Evolutionary conservation across 116 monocot species (phyloP).

Genomic region (Iris pallida): DNA sequence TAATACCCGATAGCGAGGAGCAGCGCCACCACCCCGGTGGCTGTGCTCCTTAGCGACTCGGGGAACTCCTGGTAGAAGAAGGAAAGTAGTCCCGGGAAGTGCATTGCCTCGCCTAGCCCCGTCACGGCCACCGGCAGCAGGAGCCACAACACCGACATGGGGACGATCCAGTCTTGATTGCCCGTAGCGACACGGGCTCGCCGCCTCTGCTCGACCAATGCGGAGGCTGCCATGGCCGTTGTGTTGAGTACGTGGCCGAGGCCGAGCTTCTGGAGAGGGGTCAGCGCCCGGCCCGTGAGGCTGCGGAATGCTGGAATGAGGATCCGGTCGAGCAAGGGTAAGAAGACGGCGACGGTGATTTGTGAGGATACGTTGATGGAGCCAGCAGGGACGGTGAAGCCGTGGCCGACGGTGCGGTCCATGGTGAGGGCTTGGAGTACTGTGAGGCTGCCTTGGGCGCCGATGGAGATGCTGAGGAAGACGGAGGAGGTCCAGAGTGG

Average conservation of each 20-base stretch:
- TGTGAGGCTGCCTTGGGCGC: slow-evolving; percentile 26
- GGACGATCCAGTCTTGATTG: slow-evolving; percentile 4
- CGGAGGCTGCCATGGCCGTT: slow-evolving; percentile 22
- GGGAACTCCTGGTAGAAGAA: slow-evolving; percentile 62
- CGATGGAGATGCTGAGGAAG: slow-evolving; percentile 33
- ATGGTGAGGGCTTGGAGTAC: slow-evolving; percentile 43
- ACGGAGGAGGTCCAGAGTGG: slow-evolving; percentile 34
- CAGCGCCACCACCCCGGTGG: slow-evolving; percentile 39
- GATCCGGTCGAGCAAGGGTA: slow-evolving; percentile 29
- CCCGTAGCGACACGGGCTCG: slow-evolving; percentile 5
- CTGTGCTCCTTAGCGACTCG: slow-evolving; percentile 23
- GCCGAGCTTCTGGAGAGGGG: slow-evolving; percentile 35
- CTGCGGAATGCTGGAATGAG: slow-evolving; percentile 4
- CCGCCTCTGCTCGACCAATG: slow-evolving; percentile 21
- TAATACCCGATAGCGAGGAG: slow-evolving; percentile 41
- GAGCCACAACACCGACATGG: slow-evolving; percentile 36
- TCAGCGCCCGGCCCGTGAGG: slow-evolving; percentile 7
- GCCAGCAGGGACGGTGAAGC: slow-evolving; percentile 43
- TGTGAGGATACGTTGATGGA: slow-evolving; percentile 25
- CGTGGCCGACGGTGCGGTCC: slow-evolving; percentile 35
- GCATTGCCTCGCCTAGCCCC: slow-evolving; percentile 33
- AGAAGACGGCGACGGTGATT: slow-evolving; percentile 5
- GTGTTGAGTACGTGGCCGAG: slow-evolving; percentile 29
- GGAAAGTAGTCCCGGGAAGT: slow-evolving; percentile 39
- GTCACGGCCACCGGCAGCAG: slow-evolving; percentile 26